Evolutionary conservation across 176 grass and related monocot genomes (phyloP).

Genomic region (Puccinellia tenuiflora): DNA sequence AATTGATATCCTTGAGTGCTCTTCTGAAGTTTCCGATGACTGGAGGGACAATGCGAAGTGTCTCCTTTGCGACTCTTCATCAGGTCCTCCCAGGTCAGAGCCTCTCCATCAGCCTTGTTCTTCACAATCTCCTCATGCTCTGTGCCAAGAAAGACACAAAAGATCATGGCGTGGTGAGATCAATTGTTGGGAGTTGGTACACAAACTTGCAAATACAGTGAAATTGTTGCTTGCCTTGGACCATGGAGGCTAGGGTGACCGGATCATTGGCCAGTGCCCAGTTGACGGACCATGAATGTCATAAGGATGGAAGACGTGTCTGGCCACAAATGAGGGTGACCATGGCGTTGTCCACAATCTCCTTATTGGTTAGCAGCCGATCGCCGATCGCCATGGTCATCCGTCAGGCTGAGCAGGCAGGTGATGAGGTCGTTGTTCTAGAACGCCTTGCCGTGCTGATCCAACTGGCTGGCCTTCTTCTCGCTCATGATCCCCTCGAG

Average conservation of each 20-base stretch:
- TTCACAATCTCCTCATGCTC: constrained; percentile 40
- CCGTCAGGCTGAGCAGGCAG: constrained; percentile 21
- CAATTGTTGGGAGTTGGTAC: background rate
- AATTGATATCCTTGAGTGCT: constrained; percentile 20
- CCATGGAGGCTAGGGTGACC: constrained; percentile 17
- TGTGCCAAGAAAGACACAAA: background rate
- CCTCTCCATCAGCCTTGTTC: constrained; percentile 15
- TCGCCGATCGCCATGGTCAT: background rate
- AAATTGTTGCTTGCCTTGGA: constrained; percentile 17
- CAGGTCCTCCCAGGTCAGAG: constrained; percentile 43
- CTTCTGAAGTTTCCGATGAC: constrained; percentile 41
- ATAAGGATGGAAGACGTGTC: constrained; percentile 50
- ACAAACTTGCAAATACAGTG: background rate
- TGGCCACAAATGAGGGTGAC: constrained; percentile 27
- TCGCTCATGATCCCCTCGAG: background rate
- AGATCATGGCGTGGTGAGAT: background rate
- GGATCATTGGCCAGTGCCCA: constrained; percentile 45
- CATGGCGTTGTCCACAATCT: constrained; percentile 48
- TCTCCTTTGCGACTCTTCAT: constrained; percentile 31
- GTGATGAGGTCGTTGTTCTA: constrained; percentile 29
- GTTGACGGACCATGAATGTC: constrained; percentile 56
- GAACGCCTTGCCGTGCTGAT: constrained; percentile 7
- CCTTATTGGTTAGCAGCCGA: constrained; percentile 33
- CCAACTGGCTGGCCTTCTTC: constrained; percentile 19
- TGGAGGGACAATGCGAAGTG: constrained; percentile 28